Conservation (phyloP, 495 filamentous ascomycete species). For the Penicillium longicatenatum region DNA sequence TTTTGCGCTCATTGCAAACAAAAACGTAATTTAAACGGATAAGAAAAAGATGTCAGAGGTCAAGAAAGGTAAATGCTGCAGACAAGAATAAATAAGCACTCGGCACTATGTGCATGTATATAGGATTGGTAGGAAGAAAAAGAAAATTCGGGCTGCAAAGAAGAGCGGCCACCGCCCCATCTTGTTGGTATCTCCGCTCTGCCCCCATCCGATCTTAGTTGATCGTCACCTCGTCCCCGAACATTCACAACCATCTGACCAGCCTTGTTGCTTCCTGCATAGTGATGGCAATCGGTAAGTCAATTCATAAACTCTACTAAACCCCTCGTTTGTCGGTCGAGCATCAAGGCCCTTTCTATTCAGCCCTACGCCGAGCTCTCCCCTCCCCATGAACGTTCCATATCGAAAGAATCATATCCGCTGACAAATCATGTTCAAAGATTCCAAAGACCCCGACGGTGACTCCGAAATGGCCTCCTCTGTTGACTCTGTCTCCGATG, state of each 20-base stretch:
- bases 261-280: neutral
- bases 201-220: constrained; percentile 4
- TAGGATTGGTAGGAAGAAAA: constrained; percentile 16
- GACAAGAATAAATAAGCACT: neutral
- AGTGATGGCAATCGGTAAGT: constrained; percentile 27
- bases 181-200: constrained; percentile 17
- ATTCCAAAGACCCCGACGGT: constrained; percentile 50
- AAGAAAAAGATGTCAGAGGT: neutral
- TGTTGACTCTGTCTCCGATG: constrained; percentile 41
- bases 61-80: neutral
- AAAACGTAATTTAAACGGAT: neutral
- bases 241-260: neutral
- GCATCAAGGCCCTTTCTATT: neutral
- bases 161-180: constrained; percentile 30
- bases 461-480: constrained; percentile 62
- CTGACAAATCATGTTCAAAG: constrained; percentile 11
- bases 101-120: constrained; percentile 17
- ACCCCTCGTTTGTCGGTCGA: neutral
- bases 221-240: constrained; percentile 3
- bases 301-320: neutral
- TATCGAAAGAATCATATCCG: neutral
- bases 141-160: constrained; percentile 28
- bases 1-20: constrained; percentile 53
- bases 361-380: neutral
- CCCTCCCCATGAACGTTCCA: neutral